These are phyloP conservation scores for Meripilus lineatus DNA, from an alignment of 1,284 basidiomycete genomes.

Conservation along the genomic window DNA sequence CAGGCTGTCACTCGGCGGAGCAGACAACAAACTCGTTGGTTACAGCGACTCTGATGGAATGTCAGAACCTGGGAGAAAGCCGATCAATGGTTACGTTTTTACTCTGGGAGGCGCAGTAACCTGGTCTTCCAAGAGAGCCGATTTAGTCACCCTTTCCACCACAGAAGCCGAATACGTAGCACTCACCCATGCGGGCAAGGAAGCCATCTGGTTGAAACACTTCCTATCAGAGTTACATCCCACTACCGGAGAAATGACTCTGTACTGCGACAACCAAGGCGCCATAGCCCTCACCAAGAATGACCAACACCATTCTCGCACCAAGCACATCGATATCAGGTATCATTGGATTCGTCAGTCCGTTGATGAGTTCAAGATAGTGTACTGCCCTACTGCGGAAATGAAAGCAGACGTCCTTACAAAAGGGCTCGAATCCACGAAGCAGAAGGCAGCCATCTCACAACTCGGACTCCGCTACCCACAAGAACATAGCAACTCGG, in stretches of 20 bases:
- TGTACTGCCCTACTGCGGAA: slow-evolving; percentile 6
- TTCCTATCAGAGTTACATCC: slow-evolving; percentile 19
- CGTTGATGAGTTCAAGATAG: slow-evolving; percentile 3
- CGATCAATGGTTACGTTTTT: slow-evolving; percentile 30
- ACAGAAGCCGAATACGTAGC: no score
- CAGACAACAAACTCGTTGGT: slow-evolving; percentile 20
- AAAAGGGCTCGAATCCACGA: slow-evolving; percentile 17
- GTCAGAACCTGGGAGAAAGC: slow-evolving; percentile 12
- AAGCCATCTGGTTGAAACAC: slow-evolving; percentile 24
- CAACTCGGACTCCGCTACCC: background rate
- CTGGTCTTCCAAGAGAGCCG: slow-evolving; percentile 33
- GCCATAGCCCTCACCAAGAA: slow-evolving; percentile 27
- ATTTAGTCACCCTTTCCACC: slow-evolving; percentile 27
- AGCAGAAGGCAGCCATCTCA: background rate
- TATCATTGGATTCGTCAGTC: slow-evolving; percentile 30
- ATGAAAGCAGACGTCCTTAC: slow-evolving; percentile 11
- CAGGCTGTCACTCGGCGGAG: slow-evolving; percentile 26
- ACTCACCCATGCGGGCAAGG: slow-evolving; percentile 21
- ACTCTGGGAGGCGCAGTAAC: slow-evolving; percentile 29
- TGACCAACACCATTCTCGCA: slow-evolving; percentile 26
- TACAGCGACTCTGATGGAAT: slow-evolving; percentile 38
- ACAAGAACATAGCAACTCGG: background rate
- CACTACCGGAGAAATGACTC: slow-evolving; percentile 9
- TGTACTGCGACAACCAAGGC: slow-evolving; percentile 28
- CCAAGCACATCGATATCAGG: slow-evolving; percentile 35